Evolutionary conservation across 306 rosid species (phyloP).

Genomic region (Prunus salicina): DNA sequence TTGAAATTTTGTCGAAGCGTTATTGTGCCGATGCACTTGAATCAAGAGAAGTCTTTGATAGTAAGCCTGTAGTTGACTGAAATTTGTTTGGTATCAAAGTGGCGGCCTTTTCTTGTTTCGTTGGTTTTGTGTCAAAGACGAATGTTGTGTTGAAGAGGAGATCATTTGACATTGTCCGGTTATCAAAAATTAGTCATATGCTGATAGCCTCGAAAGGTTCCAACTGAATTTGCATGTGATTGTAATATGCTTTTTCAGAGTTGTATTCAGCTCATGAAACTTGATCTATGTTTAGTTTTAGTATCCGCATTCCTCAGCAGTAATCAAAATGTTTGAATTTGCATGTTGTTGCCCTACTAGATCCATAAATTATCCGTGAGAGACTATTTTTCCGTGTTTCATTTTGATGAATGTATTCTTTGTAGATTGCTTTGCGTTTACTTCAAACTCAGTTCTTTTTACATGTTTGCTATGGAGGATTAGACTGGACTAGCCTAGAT

Average conservation of each 20-base stretch:
- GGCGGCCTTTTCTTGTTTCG: background rate
- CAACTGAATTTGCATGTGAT: background rate
- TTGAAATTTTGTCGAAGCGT: slow-evolving; percentile 61
- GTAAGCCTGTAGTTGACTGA: slow-evolving; percentile 42
- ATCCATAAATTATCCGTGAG: no score
- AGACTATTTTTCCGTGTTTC: no score
- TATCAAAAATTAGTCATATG: background rate
- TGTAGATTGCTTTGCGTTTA: no score
- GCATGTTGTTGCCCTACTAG: no score
- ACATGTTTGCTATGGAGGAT: no score
- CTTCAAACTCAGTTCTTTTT: no score
- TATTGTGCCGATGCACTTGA: slow-evolving; percentile 50
- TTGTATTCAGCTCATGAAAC: background rate
- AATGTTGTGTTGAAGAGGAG: background rate
- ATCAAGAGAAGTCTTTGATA: slow-evolving; percentile 56
- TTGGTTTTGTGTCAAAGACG: background rate
- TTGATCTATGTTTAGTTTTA: no score
- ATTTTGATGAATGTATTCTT: no score
- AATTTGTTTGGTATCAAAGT: background rate
- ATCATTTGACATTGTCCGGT: background rate
- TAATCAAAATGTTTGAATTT: no score
- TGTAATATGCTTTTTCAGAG: background rate
- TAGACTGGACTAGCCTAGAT: no score
- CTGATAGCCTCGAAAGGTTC: background rate
- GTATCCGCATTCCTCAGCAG: no score